Evolutionary conservation across 2,329 filamentous ascomycete species (phyloP).

Genomic region (Fusarium circinatum): DNA sequence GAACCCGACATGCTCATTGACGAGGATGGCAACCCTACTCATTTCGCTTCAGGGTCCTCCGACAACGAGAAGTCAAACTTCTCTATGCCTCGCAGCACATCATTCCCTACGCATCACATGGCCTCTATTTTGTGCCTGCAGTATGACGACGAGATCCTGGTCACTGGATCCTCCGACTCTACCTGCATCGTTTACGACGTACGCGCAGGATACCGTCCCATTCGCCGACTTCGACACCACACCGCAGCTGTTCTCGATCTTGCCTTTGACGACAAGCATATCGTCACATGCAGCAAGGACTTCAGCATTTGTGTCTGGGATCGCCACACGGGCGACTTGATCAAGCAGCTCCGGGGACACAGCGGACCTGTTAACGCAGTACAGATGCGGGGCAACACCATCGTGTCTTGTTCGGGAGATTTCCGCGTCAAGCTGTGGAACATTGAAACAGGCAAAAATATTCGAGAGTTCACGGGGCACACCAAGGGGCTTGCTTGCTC

Average conservation of each 20-base stretch:
- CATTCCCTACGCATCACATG: slow-evolving; percentile 77
- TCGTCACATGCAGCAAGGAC: slow-evolving; percentile 98
- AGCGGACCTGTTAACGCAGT: slow-evolving; percentile 95
- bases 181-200: slow-evolving; percentile 94
- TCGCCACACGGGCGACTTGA: slow-evolving; percentile 76
- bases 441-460: slow-evolving; percentile 84
- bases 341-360: slow-evolving; percentile 86
- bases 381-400: slow-evolving; percentile 89
- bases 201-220: slow-evolving; percentile 79
- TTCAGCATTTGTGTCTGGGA: slow-evolving; percentile 95
- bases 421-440: slow-evolving; percentile 96
- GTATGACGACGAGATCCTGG: slow-evolving; percentile 91
- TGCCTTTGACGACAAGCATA: slow-evolving; percentile 90
- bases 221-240: slow-evolving; percentile 82
- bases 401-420: slow-evolving; percentile 94
- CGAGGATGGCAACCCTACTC: slow-evolving; percentile 60
- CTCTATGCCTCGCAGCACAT: slow-evolving; percentile 65
- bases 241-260: slow-evolving; percentile 91
- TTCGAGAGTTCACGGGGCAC: slow-evolving; percentile 90
- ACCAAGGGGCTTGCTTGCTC: slow-evolving; percentile 95
- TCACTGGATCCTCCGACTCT: slow-evolving; percentile 93
- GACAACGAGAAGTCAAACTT: slow-evolving; percentile 58
- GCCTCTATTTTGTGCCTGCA: slow-evolving; percentile 95
- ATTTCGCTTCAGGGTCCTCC: slow-evolving; percentile 65
- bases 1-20: slow-evolving; percentile 62